phyloP scores from a whole-genome alignment of 108 stramenopile genomes.

The Asterionellopsis glacialis region DNA sequence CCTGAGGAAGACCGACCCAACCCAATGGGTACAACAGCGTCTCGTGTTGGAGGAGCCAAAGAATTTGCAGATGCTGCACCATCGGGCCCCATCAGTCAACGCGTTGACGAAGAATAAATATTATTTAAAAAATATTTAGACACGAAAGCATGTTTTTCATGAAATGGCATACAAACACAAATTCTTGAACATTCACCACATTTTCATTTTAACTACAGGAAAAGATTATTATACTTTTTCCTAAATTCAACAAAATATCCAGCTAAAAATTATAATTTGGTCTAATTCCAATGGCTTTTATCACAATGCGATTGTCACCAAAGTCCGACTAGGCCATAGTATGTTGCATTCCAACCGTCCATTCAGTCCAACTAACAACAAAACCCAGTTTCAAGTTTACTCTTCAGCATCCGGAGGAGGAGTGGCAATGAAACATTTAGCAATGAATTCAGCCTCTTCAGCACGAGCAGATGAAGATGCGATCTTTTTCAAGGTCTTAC shows the following conservation, averaged over 20 bases:
- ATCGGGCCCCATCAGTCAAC: conserved; percentile 50
- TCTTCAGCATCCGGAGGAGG: conserved; percentile 53
- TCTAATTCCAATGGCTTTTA: too few relatives aligned
- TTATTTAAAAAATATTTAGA: background rate
- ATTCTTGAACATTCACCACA: too few relatives aligned
- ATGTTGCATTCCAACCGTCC: too few relatives aligned
- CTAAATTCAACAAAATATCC: too few relatives aligned
- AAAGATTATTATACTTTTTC: too few relatives aligned
- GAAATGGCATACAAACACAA: too few relatives aligned
- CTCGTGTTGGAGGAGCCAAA: conserved; percentile 38
- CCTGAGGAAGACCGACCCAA: conserved; percentile 62
- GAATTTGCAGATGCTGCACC: conserved; percentile 13
- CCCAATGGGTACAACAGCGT: conserved; percentile 84
- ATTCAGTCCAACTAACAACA: too few relatives aligned
- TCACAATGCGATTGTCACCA: too few relatives aligned
- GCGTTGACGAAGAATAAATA: conserved; percentile 77
- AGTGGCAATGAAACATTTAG: conserved; percentile 79
- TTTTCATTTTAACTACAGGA: too few relatives aligned
- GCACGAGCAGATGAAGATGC: conserved; percentile 65
- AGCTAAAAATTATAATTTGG: too few relatives aligned
- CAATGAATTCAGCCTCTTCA: conserved; percentile 81
- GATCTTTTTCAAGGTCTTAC: conserved; percentile 81
- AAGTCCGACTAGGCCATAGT: too few relatives aligned
- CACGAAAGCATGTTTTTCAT: too few relatives aligned
- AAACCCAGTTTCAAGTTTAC: background rate